phyloP scores from a whole-genome alignment of 2,329 filamentous ascomycete species.

The Epicoccum sorghinum region DNA sequence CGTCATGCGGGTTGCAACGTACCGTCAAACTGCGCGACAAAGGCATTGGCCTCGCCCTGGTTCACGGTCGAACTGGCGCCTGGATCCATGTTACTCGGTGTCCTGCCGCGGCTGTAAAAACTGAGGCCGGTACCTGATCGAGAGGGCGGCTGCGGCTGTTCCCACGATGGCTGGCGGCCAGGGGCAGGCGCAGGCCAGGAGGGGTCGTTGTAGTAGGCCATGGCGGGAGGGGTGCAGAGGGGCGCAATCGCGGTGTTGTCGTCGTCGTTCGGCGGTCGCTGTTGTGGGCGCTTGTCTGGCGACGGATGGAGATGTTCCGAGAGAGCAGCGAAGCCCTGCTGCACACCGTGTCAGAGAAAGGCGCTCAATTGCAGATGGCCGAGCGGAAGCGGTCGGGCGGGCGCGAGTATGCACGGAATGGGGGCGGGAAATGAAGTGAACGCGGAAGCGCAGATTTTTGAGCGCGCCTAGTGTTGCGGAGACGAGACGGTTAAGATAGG shows the following conservation, averaged over 20 bases:
- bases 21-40: slow-evolving; percentile 90
- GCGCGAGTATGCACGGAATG: slow-evolving; percentile 26
- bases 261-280: slow-evolving; percentile 1
- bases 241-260: slow-evolving; percentile 1
- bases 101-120: slow-evolving; percentile 18
- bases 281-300: neutral
- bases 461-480: slow-evolving; percentile 36
- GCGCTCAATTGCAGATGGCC: slow-evolving; percentile 26
- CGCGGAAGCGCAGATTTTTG: slow-evolving; percentile 44
- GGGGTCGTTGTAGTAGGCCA: slow-evolving; percentile 73
- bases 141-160: slow-evolving; percentile 73
- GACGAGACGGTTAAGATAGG: slow-evolving; percentile 31
- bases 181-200: slow-evolving; percentile 66
- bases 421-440: slow-evolving; percentile 38
- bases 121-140: slow-evolving; percentile 66
- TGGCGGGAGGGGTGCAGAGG: slow-evolving; percentile 38
- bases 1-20: slow-evolving; percentile 52
- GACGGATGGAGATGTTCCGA: slow-evolving; percentile 14
- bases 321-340: slow-evolving; percentile 24
- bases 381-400: slow-evolving; percentile 22
- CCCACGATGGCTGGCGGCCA: slow-evolving; percentile 71
- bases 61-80: slow-evolving; percentile 74
- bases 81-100: slow-evolving; percentile 51
- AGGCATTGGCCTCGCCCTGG: slow-evolving; percentile 75
- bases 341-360: slow-evolving; percentile 19